Evolutionary conservation across 139 green algal species (phyloP).

Genomic region (Chlorella sp.): DNA sequence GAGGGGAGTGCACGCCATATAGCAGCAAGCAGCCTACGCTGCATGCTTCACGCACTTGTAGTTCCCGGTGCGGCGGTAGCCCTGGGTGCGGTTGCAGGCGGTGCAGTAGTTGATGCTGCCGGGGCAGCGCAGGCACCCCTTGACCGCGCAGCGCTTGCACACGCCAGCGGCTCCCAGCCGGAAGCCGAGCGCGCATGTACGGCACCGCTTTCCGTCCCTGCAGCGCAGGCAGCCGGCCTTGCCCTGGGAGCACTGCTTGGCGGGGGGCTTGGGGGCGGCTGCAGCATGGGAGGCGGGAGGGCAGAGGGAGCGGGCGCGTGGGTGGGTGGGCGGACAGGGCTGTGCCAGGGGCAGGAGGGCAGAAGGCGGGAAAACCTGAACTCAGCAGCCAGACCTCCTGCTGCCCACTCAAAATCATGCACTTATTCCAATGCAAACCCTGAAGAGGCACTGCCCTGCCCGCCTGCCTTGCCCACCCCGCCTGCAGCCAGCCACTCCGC

Average conservation of each 20-base stretch:
- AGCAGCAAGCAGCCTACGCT: too few species aligned
- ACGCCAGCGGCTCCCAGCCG: not conserved
- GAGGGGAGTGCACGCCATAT: too few species aligned
- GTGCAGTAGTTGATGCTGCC: conserved; percentile 1
- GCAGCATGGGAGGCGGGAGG: too few species aligned
- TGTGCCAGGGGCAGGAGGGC: too few species aligned
- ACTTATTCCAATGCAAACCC: not conserved
- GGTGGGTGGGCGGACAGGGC: not conserved
- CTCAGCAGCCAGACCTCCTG: not conserved
- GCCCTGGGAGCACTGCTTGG: not conserved
- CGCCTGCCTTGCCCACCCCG: not conserved
- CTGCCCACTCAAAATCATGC: too few species aligned
- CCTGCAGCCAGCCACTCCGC: too few species aligned
- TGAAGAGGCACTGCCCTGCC: not conserved
- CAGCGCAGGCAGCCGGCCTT: not conserved
- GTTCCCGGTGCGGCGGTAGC: not conserved
- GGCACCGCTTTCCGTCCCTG: not conserved
- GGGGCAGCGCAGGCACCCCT: not conserved
- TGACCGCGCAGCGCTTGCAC: not conserved
- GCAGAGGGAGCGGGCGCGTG: not conserved
- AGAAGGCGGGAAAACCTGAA: not conserved
- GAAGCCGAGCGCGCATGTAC: not conserved
- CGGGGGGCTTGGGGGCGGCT: not conserved
- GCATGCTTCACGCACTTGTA: not conserved
- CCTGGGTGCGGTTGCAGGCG: not conserved